These are phyloP conservation scores for Nicotiana benthamiana DNA, from an alignment of 257 asterid species.

Conservation along the genomic window DNA sequence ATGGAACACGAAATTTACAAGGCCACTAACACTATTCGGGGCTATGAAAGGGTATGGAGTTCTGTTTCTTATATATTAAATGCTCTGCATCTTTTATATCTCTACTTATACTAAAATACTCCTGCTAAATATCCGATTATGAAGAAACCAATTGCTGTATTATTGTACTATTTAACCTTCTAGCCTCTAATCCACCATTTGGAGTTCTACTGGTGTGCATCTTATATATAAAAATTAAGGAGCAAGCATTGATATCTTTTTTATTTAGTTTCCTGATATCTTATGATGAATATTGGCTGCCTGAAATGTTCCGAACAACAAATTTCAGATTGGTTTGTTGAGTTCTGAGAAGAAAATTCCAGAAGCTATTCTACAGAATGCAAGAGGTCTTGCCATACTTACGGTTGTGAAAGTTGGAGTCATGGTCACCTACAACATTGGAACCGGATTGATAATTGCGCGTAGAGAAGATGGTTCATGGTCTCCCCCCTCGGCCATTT, in stretches of 20 bases:
- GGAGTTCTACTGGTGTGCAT: not conserved
- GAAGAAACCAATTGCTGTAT: not conserved
- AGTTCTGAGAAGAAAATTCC: constrained; percentile 84
- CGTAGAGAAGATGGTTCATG: constrained; percentile 91
- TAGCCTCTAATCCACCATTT: not conserved
- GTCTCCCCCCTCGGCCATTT: constrained; percentile 98
- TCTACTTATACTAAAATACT: not conserved
- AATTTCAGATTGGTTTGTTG: constrained; percentile 61
- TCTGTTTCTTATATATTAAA: not conserved
- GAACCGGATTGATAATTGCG: constrained; percentile 91
- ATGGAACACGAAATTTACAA: constrained; percentile 96
- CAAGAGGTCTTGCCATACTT: constrained; percentile 90
- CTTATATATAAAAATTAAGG: not conserved
- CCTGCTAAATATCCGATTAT: not conserved
- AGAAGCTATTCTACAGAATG: constrained; percentile 72
- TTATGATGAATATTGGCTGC: not conserved
- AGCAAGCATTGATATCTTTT: not conserved
- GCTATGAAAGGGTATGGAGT: constrained; percentile 56
- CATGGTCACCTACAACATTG: constrained; percentile 87
- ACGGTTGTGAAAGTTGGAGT: constrained; percentile 87
- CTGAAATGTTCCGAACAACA: constrained; percentile 5
- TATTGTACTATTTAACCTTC: not conserved
- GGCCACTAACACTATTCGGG: constrained; percentile 78
- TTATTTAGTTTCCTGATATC: not conserved
- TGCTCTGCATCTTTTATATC: not conserved